Percentiles rank a stretch among this genome's conserved stretches.
Evolutionary conservation across 345 rosid species (phyloP).

Genomic region (Kernera saxatilis): DNA sequence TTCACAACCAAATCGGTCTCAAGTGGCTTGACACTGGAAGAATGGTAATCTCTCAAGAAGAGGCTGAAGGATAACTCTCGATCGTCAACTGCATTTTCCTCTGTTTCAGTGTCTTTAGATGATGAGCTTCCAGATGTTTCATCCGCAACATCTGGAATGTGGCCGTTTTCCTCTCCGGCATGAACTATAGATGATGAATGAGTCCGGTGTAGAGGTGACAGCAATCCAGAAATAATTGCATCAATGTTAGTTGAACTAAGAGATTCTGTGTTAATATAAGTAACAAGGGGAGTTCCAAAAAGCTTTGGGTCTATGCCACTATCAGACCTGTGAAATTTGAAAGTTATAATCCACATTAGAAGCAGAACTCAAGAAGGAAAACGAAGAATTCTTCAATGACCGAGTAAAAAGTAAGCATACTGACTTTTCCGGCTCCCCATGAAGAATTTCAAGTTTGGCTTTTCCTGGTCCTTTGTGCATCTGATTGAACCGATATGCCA

Average conservation of each 20-base stretch:
- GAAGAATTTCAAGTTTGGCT: conserved; percentile 59
- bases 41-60: conserved; percentile 37
- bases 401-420: conserved; percentile 13
- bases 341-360: not conserved
- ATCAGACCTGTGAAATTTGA: conserved; percentile 36
- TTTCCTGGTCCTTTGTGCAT: conserved; percentile 51
- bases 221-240: conserved; percentile 39
- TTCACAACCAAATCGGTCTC: conserved; percentile 44
- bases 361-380: not conserved
- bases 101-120: conserved; percentile 33
- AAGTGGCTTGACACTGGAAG: conserved; percentile 38
- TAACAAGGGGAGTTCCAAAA: conserved; percentile 73
- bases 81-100: conserved; percentile 28
- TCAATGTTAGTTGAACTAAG: conserved; percentile 61
- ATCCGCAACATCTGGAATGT: conserved; percentile 37
- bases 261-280: conserved; percentile 46
- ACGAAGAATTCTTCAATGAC: not conserved
- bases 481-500: conserved; percentile 61
- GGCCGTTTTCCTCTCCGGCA: conserved; percentile 47
- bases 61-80: conserved; percentile 41
- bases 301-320: conserved; percentile 37
- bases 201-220: conserved; percentile 60
- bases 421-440: conserved; percentile 55
- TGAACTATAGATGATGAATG: conserved; percentile 35
- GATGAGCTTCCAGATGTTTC: conserved; percentile 40